phyloP scores from a whole-genome alignment of 352 stramenopile genomes.

The Plasmopara halstedii region DNA sequence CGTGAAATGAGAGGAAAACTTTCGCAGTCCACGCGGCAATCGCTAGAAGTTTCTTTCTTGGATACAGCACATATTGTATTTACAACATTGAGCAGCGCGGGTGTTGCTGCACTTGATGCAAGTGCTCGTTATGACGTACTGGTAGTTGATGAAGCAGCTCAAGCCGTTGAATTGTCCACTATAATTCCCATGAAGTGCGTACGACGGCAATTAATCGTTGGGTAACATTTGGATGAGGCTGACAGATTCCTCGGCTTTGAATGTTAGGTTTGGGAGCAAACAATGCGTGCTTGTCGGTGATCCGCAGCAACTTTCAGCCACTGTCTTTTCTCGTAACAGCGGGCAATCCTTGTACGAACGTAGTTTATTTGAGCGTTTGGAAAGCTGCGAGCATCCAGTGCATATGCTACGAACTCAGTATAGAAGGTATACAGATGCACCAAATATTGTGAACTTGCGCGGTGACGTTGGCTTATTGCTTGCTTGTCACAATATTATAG shows the following conservation, averaged over 20 bases:
- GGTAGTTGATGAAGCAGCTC: conserved; percentile 82
- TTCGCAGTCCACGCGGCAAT: conserved; percentile 61
- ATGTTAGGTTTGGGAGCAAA: conserved; percentile 71
- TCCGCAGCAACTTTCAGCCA: conserved; percentile 90
- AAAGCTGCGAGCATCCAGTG: conserved; percentile 81
- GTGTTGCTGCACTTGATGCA: conserved; percentile 70
- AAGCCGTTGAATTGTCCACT: conserved; percentile 80
- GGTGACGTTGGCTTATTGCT: conserved; percentile 1
- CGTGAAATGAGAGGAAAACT: conserved; percentile 55
- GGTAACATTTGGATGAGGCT: conserved; percentile 2
- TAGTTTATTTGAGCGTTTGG: conserved; percentile 89
- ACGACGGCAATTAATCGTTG: not conserved
- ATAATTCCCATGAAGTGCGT: conserved; percentile 88
- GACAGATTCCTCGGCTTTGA: not conserved
- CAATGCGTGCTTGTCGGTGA: conserved; percentile 91
- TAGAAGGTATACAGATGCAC: conserved; percentile 59
- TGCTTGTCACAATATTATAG: conserved; percentile 13
- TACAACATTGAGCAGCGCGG: conserved; percentile 86
- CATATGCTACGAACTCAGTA: conserved; percentile 88
- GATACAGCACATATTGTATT: conserved; percentile 91
- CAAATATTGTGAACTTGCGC: not conserved
- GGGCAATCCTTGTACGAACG: conserved; percentile 84
- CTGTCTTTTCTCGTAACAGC: conserved; percentile 85
- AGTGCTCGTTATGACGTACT: conserved; percentile 74
- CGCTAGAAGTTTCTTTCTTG: conserved; percentile 78